phyloP scores from a whole-genome alignment of 2,329 filamentous ascomycete genomes.

The Arachnomyces sp. region DNA sequence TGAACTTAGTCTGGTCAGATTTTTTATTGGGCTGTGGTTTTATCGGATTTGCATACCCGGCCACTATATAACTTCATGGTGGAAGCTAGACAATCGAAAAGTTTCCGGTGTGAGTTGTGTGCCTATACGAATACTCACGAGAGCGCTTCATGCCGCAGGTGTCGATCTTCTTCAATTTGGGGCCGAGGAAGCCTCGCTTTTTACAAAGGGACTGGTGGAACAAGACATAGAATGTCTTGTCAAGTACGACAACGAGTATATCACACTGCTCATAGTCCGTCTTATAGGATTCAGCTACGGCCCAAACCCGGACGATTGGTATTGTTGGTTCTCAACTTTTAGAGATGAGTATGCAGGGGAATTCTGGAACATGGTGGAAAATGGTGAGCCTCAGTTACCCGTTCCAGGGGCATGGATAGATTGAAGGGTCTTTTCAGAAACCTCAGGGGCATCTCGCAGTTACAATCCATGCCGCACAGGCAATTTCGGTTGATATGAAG shows the following conservation, averaged over 20 bases:
- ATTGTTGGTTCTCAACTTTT: constrained; percentile 3
- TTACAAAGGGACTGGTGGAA: not conserved
- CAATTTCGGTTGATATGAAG: too few relatives aligned
- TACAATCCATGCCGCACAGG: too few relatives aligned
- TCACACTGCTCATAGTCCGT: not conserved
- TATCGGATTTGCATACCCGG: too few relatives aligned
- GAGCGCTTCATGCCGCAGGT: not conserved
- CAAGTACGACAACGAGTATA: not conserved
- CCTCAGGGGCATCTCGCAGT: too few relatives aligned
- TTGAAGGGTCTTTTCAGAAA: not conserved
- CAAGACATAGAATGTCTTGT: not conserved
- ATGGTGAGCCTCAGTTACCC: constrained; percentile 1
- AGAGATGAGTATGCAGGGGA: constrained; percentile 6
- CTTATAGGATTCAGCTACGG: constrained; percentile 5
- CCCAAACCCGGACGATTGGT: constrained; percentile 6
- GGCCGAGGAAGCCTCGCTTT: not conserved
- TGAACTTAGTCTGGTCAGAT: too few relatives aligned
- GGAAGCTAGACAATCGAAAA: not conserved
- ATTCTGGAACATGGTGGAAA: constrained; percentile 7
- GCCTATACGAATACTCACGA: not conserved
- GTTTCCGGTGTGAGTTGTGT: not conserved
- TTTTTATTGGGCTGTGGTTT: too few relatives aligned
- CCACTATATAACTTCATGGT: too few relatives aligned
- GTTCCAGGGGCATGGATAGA: constrained; percentile 1
- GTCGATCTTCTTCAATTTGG: constrained; percentile 1